Evolutionary conservation across 108 stramenopile genomes (phyloP).

Genomic region (Seminavis robusta): DNA sequence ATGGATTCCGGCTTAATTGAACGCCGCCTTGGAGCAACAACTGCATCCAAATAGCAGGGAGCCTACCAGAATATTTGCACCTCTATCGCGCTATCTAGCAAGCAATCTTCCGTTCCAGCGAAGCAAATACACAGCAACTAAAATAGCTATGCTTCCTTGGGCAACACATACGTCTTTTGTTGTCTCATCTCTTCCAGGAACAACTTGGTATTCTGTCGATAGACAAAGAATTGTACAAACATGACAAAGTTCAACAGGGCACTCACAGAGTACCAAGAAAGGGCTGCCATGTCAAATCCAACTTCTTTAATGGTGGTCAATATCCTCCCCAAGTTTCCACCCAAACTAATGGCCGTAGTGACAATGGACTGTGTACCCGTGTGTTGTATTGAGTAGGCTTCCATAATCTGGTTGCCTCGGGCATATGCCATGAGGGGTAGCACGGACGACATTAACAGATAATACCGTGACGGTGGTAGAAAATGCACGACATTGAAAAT

Average conservation of each 20-base stretch:
- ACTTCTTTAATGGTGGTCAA: slow-evolving; percentile 74
- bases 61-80: no score
- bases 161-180: no score
- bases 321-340: slow-evolving; percentile 61
- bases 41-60: no score
- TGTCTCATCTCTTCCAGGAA: slow-evolving; percentile 32
- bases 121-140: no score
- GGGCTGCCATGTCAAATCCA: slow-evolving; percentile 63
- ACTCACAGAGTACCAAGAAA: slow-evolving; percentile 48
- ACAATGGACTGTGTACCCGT: slow-evolving; percentile 73
- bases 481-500: slow-evolving; percentile 28
- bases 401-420: slow-evolving; percentile 59
- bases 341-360: slow-evolving; percentile 61
- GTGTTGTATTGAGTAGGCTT: slow-evolving; percentile 54
- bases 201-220: slow-evolving; percentile 49
- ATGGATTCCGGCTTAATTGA: no score
- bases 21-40: no score
- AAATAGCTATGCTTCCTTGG: no score
- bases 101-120: no score
- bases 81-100: no score
- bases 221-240: slow-evolving; percentile 59
- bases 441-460: slow-evolving; percentile 56
- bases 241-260: slow-evolving; percentile 48
- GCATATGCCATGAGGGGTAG: slow-evolving; percentile 58
- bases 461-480: slow-evolving; percentile 45